A percentile compares a stretch with the other conserved stretches of the same genome.
phyloP scores from a whole-genome alignment of 208 protist genomes.

The Crithidia expoeki region DNA sequence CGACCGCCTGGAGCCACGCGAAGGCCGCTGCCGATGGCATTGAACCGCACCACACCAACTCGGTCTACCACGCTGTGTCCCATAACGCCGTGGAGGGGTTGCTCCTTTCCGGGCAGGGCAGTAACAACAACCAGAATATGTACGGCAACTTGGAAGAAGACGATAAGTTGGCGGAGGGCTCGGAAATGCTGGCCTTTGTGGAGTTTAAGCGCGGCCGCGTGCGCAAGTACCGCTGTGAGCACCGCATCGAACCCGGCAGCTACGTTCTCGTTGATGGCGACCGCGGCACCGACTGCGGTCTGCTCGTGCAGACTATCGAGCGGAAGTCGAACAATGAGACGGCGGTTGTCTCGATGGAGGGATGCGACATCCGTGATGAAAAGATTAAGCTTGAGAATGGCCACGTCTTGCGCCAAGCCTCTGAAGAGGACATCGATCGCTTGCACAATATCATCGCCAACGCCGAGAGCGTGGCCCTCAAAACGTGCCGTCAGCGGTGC shows the following conservation, averaged over 20 bases:
- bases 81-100: conserved; percentile 35
- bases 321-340: conserved; percentile 46
- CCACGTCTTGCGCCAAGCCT: conserved; percentile 70
- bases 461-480: conserved; percentile 86
- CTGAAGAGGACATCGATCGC: conserved; percentile 71
- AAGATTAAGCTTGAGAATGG: conserved; percentile 84
- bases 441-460: conserved; percentile 78
- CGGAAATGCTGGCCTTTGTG: conserved; percentile 72
- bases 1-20: not conserved
- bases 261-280: conserved; percentile 92
- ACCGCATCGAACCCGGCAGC: conserved; percentile 63
- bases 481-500: conserved; percentile 84
- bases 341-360: conserved; percentile 73
- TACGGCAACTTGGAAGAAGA: conserved; percentile 27
- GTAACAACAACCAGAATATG: conserved; percentile 11
- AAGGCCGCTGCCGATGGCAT: not conserved
- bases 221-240: conserved; percentile 73
- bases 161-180: conserved; percentile 24
- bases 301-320: conserved; percentile 73
- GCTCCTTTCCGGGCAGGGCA: conserved; percentile 26
- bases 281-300: conserved; percentile 83
- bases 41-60: conserved; percentile 1
- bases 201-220: conserved; percentile 86
- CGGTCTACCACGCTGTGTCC: conserved; percentile 20
- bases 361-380: conserved; percentile 60